Percentiles rank a stretch among this genome's conserved stretches.
phyloP scores from a whole-genome alignment of 257 asterid genomes.

The Fraxinus excelsior region DNA sequence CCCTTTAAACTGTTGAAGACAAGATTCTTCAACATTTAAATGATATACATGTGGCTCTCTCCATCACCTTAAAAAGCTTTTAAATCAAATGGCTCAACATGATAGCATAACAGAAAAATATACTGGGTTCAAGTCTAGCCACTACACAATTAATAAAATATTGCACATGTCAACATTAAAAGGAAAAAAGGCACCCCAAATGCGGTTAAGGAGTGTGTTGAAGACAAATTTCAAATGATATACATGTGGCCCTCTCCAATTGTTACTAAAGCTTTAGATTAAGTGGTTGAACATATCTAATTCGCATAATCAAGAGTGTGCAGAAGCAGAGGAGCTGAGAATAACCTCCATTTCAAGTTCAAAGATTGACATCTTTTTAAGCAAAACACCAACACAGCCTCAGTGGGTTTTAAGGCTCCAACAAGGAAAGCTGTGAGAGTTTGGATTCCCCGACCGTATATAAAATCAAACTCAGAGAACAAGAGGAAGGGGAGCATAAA shows the following conservation, averaged over 20 bases:
- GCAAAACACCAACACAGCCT: neutral
- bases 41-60: neutral
- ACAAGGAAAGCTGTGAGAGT: too few relatives aligned
- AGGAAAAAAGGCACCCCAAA: neutral
- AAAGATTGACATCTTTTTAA: neutral
- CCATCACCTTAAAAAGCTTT: neutral
- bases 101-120: neutral
- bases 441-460: too few relatives aligned
- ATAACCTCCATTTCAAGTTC: neutral
- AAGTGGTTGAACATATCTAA: neutral
- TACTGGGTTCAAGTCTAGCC: neutral
- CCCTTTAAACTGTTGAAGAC: neutral
- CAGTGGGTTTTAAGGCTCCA: too few relatives aligned
- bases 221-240: neutral
- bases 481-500: too few relatives aligned
- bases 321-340: neutral
- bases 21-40: neutral
- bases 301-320: neutral
- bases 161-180: neutral
- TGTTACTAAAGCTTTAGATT: too few relatives aligned
- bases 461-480: too few relatives aligned
- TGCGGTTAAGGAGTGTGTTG: neutral
- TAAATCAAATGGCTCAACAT: too few relatives aligned
- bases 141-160: neutral
- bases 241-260: neutral